Conservation (phyloP, 148 eudicot species). For the Fagopyrum tataricum region DNA sequence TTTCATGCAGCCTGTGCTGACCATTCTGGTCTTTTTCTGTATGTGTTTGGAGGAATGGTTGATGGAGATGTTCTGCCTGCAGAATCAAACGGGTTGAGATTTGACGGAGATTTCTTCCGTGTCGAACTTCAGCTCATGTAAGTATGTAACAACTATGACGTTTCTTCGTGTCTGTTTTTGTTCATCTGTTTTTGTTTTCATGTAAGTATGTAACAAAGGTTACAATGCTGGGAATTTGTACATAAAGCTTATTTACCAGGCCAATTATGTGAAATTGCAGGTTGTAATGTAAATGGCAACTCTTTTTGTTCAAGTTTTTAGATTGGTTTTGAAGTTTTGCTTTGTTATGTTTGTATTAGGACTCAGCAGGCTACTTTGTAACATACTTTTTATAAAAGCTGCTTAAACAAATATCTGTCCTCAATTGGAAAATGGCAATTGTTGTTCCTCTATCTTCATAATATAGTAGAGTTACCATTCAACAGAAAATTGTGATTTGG, state of each 20-base stretch:
- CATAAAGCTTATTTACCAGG: slow-evolving; percentile 5
- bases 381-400: slow-evolving; percentile 1
- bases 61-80: slow-evolving; percentile 59
- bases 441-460: too few relatives aligned
- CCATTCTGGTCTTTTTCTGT: slow-evolving; percentile 62
- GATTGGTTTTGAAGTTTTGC: not conserved
- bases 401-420: too few relatives aligned
- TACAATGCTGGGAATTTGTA: not conserved
- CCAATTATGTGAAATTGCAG: slow-evolving; percentile 1
- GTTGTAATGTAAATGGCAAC: slow-evolving; percentile 5
- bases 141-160: too few relatives aligned
- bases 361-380: slow-evolving; percentile 3
- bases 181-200: too few relatives aligned
- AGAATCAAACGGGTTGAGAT: slow-evolving; percentile 54
- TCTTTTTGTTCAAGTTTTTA: not conserved
- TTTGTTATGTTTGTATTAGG: not conserved
- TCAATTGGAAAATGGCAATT: too few relatives aligned
- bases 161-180: too few relatives aligned
- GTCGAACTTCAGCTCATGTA: slow-evolving; percentile 45
- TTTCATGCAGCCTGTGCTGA: slow-evolving; percentile 86
- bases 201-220: not conserved
- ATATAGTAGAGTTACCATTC: too few relatives aligned
- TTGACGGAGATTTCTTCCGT: slow-evolving; percentile 71
- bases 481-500: too few relatives aligned
- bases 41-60: slow-evolving; percentile 89